Percentiles rank a stretch among this genome's conserved stretches.
Evolutionary conservation across 1,284 basidiomycete genomes (phyloP).

Genomic region (Puccinia triticina): DNA sequence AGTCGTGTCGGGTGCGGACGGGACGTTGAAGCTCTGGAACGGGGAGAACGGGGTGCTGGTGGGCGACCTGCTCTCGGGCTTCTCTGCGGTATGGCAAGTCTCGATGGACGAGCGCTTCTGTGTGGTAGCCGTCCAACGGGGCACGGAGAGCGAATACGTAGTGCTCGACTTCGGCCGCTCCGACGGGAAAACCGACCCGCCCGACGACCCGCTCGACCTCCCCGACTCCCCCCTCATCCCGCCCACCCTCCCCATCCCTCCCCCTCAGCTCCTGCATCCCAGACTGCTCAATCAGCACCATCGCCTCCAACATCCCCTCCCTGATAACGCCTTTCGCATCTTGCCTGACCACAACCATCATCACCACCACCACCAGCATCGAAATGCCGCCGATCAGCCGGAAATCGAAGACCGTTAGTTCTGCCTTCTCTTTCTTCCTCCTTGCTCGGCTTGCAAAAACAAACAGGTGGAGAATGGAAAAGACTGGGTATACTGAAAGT

Average conservation of each 20-base stretch:
- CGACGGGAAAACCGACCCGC: slow-evolving; percentile 32
- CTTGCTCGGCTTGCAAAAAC: too few species aligned
- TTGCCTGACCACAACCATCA: too few species aligned
- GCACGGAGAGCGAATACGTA: slow-evolving; percentile 51
- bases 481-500: too few species aligned
- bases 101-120: slow-evolving; percentile 88
- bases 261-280: background rate
- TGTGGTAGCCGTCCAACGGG: slow-evolving; percentile 70
- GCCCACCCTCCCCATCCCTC: background rate
- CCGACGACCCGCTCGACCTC: background rate
- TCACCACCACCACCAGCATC: too few species aligned
- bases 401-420: too few species aligned
- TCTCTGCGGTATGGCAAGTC: slow-evolving; percentile 93
- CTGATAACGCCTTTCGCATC: too few species aligned
- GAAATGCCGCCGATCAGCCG: too few species aligned
- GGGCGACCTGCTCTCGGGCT: slow-evolving; percentile 80
- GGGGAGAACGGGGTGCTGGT: slow-evolving; percentile 79
- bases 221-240: background rate
- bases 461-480: too few species aligned
- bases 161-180: slow-evolving; percentile 48
- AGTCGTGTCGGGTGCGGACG: slow-evolving; percentile 89
- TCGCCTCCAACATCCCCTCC: too few species aligned
- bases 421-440: background rate
- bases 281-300: background rate
- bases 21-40: slow-evolving; percentile 97